phyloP scores from a whole-genome alignment of 208 protist species.

The Trypanosoma conorhini region DNA sequence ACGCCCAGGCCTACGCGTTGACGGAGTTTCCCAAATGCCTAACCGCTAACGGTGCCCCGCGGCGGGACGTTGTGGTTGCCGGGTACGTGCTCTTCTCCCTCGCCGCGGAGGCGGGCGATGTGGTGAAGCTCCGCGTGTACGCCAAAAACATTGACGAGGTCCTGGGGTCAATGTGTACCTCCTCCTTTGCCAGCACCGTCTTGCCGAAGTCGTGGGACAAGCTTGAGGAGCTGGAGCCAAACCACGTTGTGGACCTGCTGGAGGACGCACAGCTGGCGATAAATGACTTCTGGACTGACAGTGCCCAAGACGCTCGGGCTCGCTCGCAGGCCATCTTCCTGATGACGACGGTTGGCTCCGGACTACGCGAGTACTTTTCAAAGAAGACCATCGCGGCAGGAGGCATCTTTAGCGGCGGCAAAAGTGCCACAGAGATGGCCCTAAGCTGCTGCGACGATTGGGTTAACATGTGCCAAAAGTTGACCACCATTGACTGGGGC shows the following conservation, averaged over 20 bases:
- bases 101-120: conserved; percentile 28
- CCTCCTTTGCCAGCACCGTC: conserved; percentile 51
- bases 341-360: conserved; percentile 73
- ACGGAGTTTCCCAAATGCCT: conserved; percentile 73
- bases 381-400: conserved; percentile 33
- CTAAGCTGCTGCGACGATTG: conserved; percentile 78
- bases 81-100: conserved; percentile 84
- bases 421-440: conserved; percentile 60
- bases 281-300: conserved; percentile 85
- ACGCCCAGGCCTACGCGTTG: conserved; percentile 48
- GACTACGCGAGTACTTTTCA: conserved; percentile 75
- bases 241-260: conserved; percentile 65
- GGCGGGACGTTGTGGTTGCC: conserved; percentile 72
- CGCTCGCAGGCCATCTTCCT: conserved; percentile 70
- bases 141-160: conserved; percentile 54
- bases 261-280: conserved; percentile 81
- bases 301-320: conserved; percentile 75
- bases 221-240: conserved; percentile 41
- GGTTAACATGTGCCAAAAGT: conserved; percentile 56
- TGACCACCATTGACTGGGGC: conserved; percentile 89
- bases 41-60: conserved; percentile 30
- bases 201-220: conserved; percentile 61
- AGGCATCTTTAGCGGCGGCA: conserved; percentile 60
- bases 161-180: conserved; percentile 79
- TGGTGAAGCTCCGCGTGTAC: conserved; percentile 52